These are phyloP conservation scores for Alternaria sp. DNA, from an alignment of 2,329 filamentous ascomycete species.

Conservation along the genomic window DNA sequence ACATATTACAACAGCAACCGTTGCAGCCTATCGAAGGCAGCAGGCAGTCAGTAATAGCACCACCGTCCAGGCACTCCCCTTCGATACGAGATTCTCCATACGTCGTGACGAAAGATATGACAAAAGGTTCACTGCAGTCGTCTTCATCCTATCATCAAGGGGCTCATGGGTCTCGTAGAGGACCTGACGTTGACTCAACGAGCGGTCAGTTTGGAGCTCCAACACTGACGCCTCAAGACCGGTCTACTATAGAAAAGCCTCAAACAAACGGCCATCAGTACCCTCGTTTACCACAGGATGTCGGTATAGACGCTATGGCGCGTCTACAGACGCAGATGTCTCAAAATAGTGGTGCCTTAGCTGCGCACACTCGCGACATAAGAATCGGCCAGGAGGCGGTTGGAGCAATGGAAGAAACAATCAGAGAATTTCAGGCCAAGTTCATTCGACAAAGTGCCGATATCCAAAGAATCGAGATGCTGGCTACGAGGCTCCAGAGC, in stretches of 20 bases:
- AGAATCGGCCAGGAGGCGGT: constrained; percentile 38
- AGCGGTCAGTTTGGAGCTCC: constrained; percentile 27
- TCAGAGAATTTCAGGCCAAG: constrained; percentile 48
- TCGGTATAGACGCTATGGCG: constrained; percentile 52
- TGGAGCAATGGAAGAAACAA: constrained; percentile 44
- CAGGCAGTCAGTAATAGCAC: constrained; percentile 26
- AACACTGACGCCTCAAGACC: constrained; percentile 18
- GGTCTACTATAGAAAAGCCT: constrained; percentile 24
- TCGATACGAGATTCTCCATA: constrained; percentile 20
- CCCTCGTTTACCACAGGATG: constrained; percentile 39
- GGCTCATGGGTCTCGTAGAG: constrained; percentile 23
- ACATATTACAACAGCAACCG: constrained; percentile 26
- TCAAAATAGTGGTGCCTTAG: constrained; percentile 53
- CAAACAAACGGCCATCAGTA: constrained; percentile 39
- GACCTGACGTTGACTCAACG: constrained; percentile 20
- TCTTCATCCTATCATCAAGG: constrained; percentile 25
- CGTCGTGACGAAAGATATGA: constrained; percentile 24
- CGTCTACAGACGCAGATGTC: constrained; percentile 59
- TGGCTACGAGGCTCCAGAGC: constrained; percentile 50
- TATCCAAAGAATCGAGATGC: constrained; percentile 52
- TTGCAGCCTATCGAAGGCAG: constrained; percentile 30
- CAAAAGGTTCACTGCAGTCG: constrained; percentile 24
- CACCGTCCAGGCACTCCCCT: constrained; percentile 29
- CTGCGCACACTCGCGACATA: constrained; percentile 44
- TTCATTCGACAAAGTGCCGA: constrained; percentile 39